Base-by-base conservation (phyloP, 202 grass and related monocot genomes). In the Panicum virgatum region DNA sequence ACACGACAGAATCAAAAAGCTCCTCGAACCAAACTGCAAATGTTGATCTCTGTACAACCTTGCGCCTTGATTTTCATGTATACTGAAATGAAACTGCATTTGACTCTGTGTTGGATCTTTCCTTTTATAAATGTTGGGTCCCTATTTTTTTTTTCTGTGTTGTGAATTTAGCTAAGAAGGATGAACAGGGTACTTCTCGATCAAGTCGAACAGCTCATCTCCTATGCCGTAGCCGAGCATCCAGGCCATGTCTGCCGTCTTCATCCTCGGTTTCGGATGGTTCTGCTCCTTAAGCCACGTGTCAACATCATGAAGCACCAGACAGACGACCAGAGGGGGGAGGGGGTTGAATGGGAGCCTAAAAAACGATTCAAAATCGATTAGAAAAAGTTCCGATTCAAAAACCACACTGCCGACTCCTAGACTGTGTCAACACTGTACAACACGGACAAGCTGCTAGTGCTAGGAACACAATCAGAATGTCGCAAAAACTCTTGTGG, bases 151-250 rank as follows among this genome's bases (percentile, higher is more conserved):
- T n/a, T n/a, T n/a, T 9, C 19, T n/a, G 20, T 54, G 19, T 22
- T 54, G 6, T 52, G 6, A 50, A 50, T 53, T 57, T 11, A 23
- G 2, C 10, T 23, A 57, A 1, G 51, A 53, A n/a, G 53, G 22
- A 72, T 19, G 61, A 62, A 86, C 13, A 77, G 94, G 84, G 40
- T 88, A 66, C 37, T 77, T 89, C 42, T 97, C 90, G 9, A 97
- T 94, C 75, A 94, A 86, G 72, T 97, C 86, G 10, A 94, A 94
- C 56, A 97, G 59, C 67, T 92, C 83, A 9, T 97, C 92, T 14
- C 90, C 88, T 15, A 97, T 77, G 34, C 94, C 94, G 10, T 91
- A 97, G 56, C 94, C 94, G 0, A 97, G 82, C 94, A 97, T 94
- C 71, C 86, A 89, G 29, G 88, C 90, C 94, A 97, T 94, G 81